Base-by-base conservation (phyloP, 495 filamentous ascomycete genomes). In the Pyronema domesticum region DNA sequence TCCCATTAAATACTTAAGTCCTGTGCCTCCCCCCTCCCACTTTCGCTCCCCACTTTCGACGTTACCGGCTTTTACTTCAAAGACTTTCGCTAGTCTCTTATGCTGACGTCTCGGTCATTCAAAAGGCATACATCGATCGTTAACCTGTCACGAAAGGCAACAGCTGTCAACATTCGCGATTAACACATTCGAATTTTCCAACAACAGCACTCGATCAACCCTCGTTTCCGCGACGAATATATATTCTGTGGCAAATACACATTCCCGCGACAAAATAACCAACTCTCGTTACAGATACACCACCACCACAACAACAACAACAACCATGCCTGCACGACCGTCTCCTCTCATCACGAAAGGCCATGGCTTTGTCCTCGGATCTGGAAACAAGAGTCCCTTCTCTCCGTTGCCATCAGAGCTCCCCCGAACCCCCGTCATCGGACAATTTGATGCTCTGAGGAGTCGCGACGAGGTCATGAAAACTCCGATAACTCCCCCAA, bases 401-500 rank as follows among this genome's bases (percentile, higher is more conserved):
- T 63, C 62, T 6, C 61, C 62, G 15, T 40, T 65, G 4, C 62
- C 62, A 8, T 65, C 62, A 45, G 64, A 66, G 58, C 64, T 58
- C 13, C 64, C 60, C 4, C 55, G 64, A 61, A 66, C 62, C 14
- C 62, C 62, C 35, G 45, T 66, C 34, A 55, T 45, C 11, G 63
- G 57, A n/a, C 62, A 61, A 40, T 65, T 65, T 37, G 57, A 54
- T 10, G 53, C 45, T 10, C 39, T 63, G 15, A 62, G 54, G 15
- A 56, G 44, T 37, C 58, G 55, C 23, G 62, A 61, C 30, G 61
- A 55, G 18, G 58, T 55, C n/a, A 50, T 65, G 35, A 80, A 80
- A 62, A 95, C 88, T 3, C 89, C 89, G 46, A 93, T 96, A 69
- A 91, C 83, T n/a, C 89, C 89, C 30, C 89, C 89, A 2, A 72